A percentile compares a stretch with the other conserved stretches of the same genome.
Conservation (phyloP, 1,284 basidiomycete species). For the Mrakiaceae sp. region DNA sequence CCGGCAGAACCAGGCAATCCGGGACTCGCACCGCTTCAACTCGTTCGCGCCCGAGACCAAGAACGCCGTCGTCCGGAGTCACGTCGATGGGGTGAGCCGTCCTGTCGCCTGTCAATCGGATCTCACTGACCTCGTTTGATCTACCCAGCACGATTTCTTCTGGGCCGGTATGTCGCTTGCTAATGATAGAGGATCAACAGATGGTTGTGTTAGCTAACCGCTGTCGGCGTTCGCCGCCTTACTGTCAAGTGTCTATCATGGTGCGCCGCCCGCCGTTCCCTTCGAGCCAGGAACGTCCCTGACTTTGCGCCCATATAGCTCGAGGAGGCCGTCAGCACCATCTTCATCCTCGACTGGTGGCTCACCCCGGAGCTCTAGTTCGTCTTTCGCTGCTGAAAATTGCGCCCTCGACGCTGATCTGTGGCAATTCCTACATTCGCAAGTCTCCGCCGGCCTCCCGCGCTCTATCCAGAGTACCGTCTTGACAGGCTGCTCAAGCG, state of each 20-base stretch:
- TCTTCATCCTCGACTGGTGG: conserved; percentile 24
- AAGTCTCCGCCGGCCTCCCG: conserved; percentile 79
- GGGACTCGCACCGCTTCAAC: conserved; percentile 64
- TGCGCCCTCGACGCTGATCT: not conserved
- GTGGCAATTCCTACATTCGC: not conserved
- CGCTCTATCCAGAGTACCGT: conserved; percentile 68
- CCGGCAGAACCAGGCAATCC: conserved; percentile 55
- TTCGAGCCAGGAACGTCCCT: not conserved
- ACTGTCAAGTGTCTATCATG: conserved; percentile 20
- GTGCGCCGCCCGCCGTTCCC: conserved; percentile 5
- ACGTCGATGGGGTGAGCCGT: conserved; percentile 58
- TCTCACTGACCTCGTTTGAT: not conserved
- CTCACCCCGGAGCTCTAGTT: conserved; percentile 11
- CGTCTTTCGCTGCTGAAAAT: not conserved
- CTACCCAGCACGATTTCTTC: conserved; percentile 55
- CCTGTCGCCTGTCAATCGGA: not conserved
- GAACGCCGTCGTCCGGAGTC: conserved; percentile 64
- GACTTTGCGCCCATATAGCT: not conserved
- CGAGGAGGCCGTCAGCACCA: conserved; percentile 10
- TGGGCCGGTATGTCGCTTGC: conserved; percentile 53
- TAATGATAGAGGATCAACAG: conserved; percentile 26
- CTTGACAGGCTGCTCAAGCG: conserved; percentile 70
- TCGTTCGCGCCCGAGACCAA: conserved; percentile 59
- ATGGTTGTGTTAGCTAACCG: not conserved
- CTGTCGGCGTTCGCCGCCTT: not conserved